phyloP scores from a whole-genome alignment of 345 rosid species.

The Eucalyptus fibrosa region DNA sequence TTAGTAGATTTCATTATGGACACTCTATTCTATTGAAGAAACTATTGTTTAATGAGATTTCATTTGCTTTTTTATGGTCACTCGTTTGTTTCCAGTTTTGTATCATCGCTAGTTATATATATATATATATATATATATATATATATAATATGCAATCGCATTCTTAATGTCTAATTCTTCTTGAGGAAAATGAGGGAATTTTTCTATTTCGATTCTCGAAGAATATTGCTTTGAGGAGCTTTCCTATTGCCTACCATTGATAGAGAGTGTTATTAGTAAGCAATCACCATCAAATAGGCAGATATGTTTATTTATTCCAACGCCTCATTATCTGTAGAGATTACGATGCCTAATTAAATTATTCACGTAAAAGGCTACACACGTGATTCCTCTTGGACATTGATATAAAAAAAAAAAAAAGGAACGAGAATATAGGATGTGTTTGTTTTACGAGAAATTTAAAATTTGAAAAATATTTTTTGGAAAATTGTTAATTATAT shows the following conservation, averaged over 20 bases:
- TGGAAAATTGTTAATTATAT: background rate
- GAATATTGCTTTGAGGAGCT: background rate
- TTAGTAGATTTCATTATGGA: background rate
- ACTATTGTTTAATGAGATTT: background rate
- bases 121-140: background rate
- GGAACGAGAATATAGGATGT: background rate
- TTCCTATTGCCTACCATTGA: background rate
- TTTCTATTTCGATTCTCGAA: background rate
- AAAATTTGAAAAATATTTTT: too few species aligned
- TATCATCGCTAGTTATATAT: too few species aligned
- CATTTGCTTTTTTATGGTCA: background rate
- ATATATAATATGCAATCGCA: background rate
- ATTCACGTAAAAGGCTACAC: background rate
- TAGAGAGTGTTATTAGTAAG: background rate
- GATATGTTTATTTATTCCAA: background rate
- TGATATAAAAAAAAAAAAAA: background rate
- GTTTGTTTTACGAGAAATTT: background rate
- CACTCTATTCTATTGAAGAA: background rate
- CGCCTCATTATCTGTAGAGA: background rate
- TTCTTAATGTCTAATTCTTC: background rate
- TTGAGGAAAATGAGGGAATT: background rate
- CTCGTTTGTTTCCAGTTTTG: background rate
- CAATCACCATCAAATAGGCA: background rate
- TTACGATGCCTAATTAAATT: background rate
- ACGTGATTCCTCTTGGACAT: background rate